A percentile compares a stretch with the other conserved stretches of the same genome.
phyloP scores from a whole-genome alignment of 2,329 filamentous ascomycete genomes.

The Diaporthe citrichinensis region DNA sequence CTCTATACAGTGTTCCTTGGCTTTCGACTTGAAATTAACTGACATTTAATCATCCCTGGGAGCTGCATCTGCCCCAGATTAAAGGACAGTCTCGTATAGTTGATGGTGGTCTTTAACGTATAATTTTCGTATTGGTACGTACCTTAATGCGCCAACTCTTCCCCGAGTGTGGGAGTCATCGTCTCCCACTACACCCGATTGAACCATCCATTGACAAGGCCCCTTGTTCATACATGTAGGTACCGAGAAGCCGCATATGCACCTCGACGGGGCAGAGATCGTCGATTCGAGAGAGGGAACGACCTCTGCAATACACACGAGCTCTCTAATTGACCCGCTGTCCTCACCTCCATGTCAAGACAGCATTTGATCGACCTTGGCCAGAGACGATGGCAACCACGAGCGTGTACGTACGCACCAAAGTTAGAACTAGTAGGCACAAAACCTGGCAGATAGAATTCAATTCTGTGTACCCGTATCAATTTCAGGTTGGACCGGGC shows the following conservation, averaged over 20 bases:
- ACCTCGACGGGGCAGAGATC: neutral
- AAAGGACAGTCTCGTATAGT: neutral
- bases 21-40: neutral
- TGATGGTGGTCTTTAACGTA: neutral
- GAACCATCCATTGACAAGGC: neutral
- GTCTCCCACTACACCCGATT: neutral
- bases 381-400: too few species aligned
- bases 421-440: neutral
- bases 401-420: too few species aligned
- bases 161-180: neutral
- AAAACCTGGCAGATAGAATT: neutral
- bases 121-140: neutral
- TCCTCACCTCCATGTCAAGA: neutral
- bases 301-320: neutral
- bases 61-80: neutral
- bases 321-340: neutral
- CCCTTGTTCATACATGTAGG: neutral
- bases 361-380: too few species aligned
- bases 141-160: neutral
- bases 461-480: too few species aligned
- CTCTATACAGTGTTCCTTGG: neutral
- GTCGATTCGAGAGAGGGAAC: neutral
- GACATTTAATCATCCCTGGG: neutral
- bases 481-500: too few species aligned
- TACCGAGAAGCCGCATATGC: neutral